Evolutionary conservation across 2,329 filamentous ascomycete genomes (phyloP), one percentile per base, ranked within the genome.

Genomic region (Zymoseptoria crescenta): DNA sequence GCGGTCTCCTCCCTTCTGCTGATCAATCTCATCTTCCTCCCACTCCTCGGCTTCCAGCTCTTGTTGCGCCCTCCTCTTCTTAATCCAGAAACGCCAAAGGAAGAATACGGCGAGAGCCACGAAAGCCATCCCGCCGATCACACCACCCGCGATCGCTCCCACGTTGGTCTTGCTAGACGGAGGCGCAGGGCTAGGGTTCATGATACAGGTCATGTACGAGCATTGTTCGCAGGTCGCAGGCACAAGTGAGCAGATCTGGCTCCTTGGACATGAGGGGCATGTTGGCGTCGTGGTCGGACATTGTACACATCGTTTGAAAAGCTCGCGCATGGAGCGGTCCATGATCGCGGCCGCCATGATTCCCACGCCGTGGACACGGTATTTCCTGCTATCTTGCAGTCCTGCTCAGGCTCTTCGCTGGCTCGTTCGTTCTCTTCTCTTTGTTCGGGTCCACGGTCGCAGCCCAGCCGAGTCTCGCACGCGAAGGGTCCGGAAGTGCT

Each of bases 61-160:
- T 49, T 78, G 71, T 68, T 85, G 83, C 65, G 85, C 81, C 70
- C 91, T 83, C 78, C 87, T 87, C 63, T 84, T 86, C 78, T 91
- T 93, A 71, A 96, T 86, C 72, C 87, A 90, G 77, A 90, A 96
- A 73, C 87, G 87, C 88, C 90, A 97, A 35, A 96, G 81, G 49
- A 96, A 75, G 68, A 91, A 96, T 2, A 87, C 87, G 56, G 89
- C 72, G 45, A 90, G 75, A n/a, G 82, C 87, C 56, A 97, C 81
- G 52, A 86, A 80, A n/a, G 81, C 81, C 13, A 97, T 74, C 65
- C 91, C 94, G 64, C 91, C 94, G 50, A 97, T 78, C 8, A 96
- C 91, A 64, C 93, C 93, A 64, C 94, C 94, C 1, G 88, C 93
- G 64, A 99, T 96, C 35, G 90, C 89, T 49, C 92, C 92, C 1